Evolutionary conservation across 192 early-diverging fungal species (phyloP).

Genomic region (Umbelopsis ramanniana): DNA sequence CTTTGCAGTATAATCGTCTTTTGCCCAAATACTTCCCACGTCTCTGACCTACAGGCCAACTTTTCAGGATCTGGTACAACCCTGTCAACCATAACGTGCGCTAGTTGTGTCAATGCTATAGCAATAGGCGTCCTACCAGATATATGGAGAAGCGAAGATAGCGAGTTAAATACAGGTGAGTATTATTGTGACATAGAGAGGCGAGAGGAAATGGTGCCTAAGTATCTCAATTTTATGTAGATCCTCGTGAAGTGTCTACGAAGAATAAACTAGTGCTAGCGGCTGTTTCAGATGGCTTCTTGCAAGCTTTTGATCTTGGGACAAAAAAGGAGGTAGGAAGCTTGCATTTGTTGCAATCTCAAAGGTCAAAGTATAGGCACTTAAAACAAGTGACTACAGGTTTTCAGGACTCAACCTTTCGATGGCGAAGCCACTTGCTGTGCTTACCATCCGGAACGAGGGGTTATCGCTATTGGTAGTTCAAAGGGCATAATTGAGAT

Average conservation of each 20-base stretch:
- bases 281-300: constrained; percentile 42
- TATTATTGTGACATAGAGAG: too few species aligned
- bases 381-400: constrained; percentile 29
- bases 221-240: constrained; percentile 20
- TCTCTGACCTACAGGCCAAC: not conserved
- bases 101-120: constrained; percentile 43
- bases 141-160: not conserved
- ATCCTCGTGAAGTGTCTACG: constrained; percentile 51
- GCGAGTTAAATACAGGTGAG: too few species aligned
- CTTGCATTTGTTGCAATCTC: not conserved
- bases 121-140: constrained; percentile 25
- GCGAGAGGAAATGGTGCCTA: not conserved
- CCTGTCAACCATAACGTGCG: constrained; percentile 41
- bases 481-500: constrained; percentile 50
- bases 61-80: constrained; percentile 45
- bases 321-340: constrained; percentile 51
- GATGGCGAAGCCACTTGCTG: constrained; percentile 37
- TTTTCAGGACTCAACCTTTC: constrained; percentile 42
- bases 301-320: constrained; percentile 51
- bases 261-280: constrained; percentile 48
- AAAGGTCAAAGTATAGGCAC: not conserved
- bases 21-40: not conserved
- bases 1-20: not conserved
- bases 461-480: constrained; percentile 44
- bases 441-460: constrained; percentile 41